Percentiles rank a stretch among this genome's conserved stretches.
phyloP scores from a whole-genome alignment of 2,329 filamentous ascomycete genomes.

The Aspergillus japonicus region DNA sequence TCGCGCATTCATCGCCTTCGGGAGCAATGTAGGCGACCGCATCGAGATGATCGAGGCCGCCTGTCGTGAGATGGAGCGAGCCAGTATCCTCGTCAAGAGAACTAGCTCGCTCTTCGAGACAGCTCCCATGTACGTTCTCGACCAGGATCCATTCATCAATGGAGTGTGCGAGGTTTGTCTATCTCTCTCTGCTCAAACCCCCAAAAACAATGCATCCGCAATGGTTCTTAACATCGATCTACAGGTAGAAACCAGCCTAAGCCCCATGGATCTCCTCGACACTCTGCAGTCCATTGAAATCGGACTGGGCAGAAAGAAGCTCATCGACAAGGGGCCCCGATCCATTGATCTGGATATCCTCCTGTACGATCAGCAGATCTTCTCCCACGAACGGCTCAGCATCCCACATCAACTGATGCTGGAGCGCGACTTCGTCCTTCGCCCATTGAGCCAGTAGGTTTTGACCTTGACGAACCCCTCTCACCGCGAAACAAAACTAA shows the following conservation, averaged over 20 bases:
- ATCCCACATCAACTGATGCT: slow-evolving; percentile 82
- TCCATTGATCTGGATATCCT: slow-evolving; percentile 95
- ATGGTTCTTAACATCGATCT: slow-evolving; percentile 6
- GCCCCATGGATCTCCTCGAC: slow-evolving; percentile 74
- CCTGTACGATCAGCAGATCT: slow-evolving; percentile 67
- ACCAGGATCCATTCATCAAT: slow-evolving; percentile 87
- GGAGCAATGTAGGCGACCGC: slow-evolving; percentile 88
- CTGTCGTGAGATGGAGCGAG: slow-evolving; percentile 71
- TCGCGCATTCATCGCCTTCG: slow-evolving; percentile 77
- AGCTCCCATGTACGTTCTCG: slow-evolving; percentile 90
- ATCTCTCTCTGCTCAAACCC: no score
- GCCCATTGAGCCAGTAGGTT: slow-evolving; percentile 65
- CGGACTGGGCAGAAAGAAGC: slow-evolving; percentile 73
- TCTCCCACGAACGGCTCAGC: slow-evolving; percentile 71
- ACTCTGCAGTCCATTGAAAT: slow-evolving; percentile 81
- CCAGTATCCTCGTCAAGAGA: slow-evolving; percentile 69
- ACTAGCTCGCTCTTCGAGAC: slow-evolving; percentile 95
- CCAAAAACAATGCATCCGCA: slow-evolving; percentile 3
- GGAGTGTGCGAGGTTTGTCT: slow-evolving; percentile 80
- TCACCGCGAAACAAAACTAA: slow-evolving; percentile 8
- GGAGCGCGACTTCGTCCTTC: slow-evolving; percentile 90
- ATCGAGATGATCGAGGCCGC: slow-evolving; percentile 82
- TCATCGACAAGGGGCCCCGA: slow-evolving; percentile 88
- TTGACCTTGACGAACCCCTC: neutral
- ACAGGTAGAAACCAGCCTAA: slow-evolving; percentile 76